Percentiles rank a stretch among this genome's conserved stretches.
Evolutionary conservation across 106 monocot species (phyloP).

Genomic region (Apostasia ramifera): DNA sequence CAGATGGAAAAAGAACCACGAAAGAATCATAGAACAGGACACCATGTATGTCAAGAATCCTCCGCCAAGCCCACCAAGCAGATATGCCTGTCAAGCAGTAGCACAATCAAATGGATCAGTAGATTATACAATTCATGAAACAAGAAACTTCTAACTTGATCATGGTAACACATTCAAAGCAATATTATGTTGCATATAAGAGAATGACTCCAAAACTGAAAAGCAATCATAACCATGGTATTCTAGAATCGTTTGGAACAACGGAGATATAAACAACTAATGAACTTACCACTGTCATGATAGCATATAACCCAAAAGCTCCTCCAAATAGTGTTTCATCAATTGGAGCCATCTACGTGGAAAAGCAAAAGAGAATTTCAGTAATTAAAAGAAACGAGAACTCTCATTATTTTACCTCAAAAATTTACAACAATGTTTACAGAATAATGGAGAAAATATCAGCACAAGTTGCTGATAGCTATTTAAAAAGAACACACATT

Average conservation of each 20-base stretch:
- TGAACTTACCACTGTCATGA: constrained; percentile 59
- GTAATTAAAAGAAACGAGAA: no score
- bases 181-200: no score
- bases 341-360: constrained; percentile 38
- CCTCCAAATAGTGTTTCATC: constrained; percentile 82
- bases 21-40: constrained; percentile 63
- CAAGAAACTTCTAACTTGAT: no score
- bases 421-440: no score
- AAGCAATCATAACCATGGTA: no score
- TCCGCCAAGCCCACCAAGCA: constrained; percentile 62
- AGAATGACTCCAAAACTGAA: no score
- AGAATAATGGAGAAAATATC: no score
- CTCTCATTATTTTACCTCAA: no score
- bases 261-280: not conserved
- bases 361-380: not conserved
- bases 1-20: constrained; percentile 51
- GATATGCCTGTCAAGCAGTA: constrained; percentile 55
- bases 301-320: constrained; percentile 78
- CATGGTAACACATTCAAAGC: no score
- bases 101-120: not conserved
- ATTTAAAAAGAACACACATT: no score
- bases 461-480: no score
- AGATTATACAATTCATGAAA: not conserved
- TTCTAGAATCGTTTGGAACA: no score
- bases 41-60: constrained; percentile 78